These are phyloP conservation scores for Cotoneaster glaucophyllus DNA, from an alignment of 306 rosid species.

Conservation along the genomic window DNA sequence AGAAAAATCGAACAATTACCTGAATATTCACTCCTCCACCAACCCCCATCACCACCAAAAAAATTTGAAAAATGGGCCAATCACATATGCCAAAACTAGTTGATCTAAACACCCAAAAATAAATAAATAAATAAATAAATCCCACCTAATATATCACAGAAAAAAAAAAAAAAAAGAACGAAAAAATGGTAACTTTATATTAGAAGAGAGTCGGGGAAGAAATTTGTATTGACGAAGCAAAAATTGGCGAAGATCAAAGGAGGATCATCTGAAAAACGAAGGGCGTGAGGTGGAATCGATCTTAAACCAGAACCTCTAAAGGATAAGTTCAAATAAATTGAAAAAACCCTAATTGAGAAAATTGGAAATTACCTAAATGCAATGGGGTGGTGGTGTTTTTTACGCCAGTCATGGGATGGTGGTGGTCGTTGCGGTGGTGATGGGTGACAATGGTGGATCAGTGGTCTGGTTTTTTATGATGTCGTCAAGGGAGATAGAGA, in stretches of 20 bases:
- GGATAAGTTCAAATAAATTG: no score
- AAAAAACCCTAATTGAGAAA: no score
- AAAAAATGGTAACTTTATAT: not conserved
- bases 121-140: not conserved
- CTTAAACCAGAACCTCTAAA: no score
- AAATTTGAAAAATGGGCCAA: not conserved
- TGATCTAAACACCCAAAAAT: slow-evolving; percentile 28
- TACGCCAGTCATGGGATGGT: no score
- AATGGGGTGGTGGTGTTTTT: no score
- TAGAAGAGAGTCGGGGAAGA: slow-evolving; percentile 2
- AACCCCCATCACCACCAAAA: not conserved
- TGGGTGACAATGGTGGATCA: no score
- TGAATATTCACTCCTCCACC: not conserved
- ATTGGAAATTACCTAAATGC: no score
- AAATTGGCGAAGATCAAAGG: slow-evolving; percentile 23
- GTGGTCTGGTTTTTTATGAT: no score
- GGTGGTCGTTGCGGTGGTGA: no score
- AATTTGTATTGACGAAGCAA: slow-evolving; percentile 22
- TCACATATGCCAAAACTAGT: slow-evolving; percentile 22
- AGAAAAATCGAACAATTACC: not conserved
- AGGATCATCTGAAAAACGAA: not conserved
- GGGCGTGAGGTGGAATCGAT: slow-evolving; percentile 10
- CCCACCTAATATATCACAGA: slow-evolving; percentile 5
- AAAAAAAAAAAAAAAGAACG: not conserved
- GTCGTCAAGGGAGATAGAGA: no score